Conservation (phyloP, 106 monocot genomes). For the Acorus gramineus region DNA sequence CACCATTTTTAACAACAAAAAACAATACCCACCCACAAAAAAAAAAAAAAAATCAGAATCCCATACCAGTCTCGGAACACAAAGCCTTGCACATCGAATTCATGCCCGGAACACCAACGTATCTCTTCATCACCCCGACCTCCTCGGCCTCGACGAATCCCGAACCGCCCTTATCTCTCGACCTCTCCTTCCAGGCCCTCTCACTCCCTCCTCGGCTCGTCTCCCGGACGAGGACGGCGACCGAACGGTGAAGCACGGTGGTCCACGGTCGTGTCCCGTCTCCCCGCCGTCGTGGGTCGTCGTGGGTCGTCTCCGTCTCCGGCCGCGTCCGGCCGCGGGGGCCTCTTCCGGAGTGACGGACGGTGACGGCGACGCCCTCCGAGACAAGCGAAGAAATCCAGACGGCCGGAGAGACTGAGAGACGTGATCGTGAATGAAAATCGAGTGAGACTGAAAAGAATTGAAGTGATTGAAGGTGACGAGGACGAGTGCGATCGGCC, state of each 20-base stretch:
- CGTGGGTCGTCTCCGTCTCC: too few relatives aligned
- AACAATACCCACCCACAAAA: constrained; percentile 2
- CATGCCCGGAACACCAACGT: constrained; percentile 42
- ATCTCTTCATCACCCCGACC: constrained; percentile 28
- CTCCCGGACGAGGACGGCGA: constrained; percentile 37
- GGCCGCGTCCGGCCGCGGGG: constrained; percentile 82
- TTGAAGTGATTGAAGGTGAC: neutral
- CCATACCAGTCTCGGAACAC: constrained; percentile 45
- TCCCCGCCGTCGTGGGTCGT: constrained; percentile 56
- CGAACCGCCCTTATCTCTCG: constrained; percentile 29
- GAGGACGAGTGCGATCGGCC: too few relatives aligned
- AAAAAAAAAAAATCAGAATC: constrained; percentile 1
- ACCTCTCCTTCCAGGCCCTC: constrained; percentile 66
- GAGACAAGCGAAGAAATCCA: constrained; percentile 65
- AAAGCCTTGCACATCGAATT: constrained; percentile 49
- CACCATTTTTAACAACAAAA: neutral
- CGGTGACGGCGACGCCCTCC: constrained; percentile 58
- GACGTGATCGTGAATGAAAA: neutral
- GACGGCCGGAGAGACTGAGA: constrained; percentile 63
- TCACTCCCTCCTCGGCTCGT: constrained; percentile 44
- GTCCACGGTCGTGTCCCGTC: too few relatives aligned
- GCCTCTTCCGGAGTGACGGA: constrained; percentile 71
- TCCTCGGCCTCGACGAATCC: constrained; percentile 42
- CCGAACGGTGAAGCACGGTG: constrained; percentile 53
- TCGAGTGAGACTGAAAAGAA: neutral